These are phyloP conservation scores for Eimeria acervulina DNA, from an alignment of 169 alveolate species.

Conservation along the genomic window DNA sequence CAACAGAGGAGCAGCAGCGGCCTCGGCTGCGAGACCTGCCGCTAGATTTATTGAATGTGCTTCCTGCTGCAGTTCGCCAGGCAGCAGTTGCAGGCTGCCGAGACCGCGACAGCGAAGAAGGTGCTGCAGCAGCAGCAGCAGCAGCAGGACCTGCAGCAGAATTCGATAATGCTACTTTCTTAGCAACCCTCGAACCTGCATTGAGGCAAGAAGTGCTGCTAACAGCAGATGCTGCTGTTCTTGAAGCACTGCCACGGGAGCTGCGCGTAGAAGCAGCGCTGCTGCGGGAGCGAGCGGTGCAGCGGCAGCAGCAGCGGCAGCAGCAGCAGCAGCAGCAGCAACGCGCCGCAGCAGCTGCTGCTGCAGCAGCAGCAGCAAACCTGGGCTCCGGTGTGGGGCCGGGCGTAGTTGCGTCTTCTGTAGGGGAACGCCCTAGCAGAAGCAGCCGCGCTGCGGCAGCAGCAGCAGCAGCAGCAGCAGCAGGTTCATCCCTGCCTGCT, in stretches of 20 bases:
- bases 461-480: neutral
- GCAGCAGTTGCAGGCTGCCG: slow-evolving; percentile 78
- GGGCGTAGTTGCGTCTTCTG: neutral
- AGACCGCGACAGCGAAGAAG: slow-evolving; percentile 15
- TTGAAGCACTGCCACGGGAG: slow-evolving; percentile 89
- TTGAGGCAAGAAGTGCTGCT: slow-evolving; percentile 90
- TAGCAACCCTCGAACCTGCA: slow-evolving; percentile 90
- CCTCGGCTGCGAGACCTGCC: slow-evolving; percentile 74
- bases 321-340: slow-evolving; percentile 78
- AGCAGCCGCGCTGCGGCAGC: slow-evolving; percentile 19
- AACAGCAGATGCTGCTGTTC: slow-evolving; percentile 88
- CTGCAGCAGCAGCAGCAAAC: slow-evolving; percentile 11
- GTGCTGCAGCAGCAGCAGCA: slow-evolving; percentile 6
- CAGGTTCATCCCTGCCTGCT: slow-evolving; percentile 18
- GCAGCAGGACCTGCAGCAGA: slow-evolving; percentile 82
- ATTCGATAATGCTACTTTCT: slow-evolving; percentile 88
- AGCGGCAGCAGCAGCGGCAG: slow-evolving; percentile 64
- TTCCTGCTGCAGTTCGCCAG: slow-evolving; percentile 81
- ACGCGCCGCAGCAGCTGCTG: slow-evolving; percentile 59
- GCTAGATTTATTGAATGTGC: slow-evolving; percentile 63
- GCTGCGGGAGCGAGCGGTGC: slow-evolving; percentile 85
- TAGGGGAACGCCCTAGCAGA: slow-evolving; percentile 6
- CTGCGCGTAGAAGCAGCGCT: slow-evolving; percentile 88
- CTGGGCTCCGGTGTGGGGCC: slow-evolving; percentile 4
- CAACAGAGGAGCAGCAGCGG: slow-evolving; percentile 34